A percentile compares a stretch with the other conserved stretches of the same genome.
Evolutionary conservation across 768 basidiomycete genomes (phyloP).

Genomic region (Brasilioporus rufonigricans): DNA sequence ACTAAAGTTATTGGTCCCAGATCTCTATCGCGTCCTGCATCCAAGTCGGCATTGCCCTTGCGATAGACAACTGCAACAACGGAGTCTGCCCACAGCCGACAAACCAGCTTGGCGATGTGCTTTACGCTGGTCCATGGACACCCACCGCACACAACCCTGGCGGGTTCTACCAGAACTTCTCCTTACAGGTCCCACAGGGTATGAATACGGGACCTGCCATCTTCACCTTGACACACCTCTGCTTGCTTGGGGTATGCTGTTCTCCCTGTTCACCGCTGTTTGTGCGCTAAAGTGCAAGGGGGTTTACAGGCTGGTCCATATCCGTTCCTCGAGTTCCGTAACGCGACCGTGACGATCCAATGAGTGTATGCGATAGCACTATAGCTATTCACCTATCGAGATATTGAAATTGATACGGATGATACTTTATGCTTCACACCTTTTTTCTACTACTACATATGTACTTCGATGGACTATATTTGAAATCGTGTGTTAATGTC

Average conservation of each 20-base stretch:
- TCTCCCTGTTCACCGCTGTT: not conserved
- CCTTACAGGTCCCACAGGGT: constrained; percentile 13
- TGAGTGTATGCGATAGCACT: too few relatives aligned
- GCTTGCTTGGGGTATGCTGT: constrained; percentile 28
- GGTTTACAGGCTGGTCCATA: constrained; percentile 20
- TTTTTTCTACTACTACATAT: too few relatives aligned
- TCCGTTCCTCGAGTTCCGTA: constrained; percentile 31
- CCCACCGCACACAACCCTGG: constrained; percentile 17
- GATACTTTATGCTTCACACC: too few relatives aligned
- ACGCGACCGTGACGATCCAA: constrained; percentile 17
- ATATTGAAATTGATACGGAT: too few relatives aligned
- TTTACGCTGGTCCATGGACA: constrained; percentile 30
- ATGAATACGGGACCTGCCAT: constrained; percentile 20
- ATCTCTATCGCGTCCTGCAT: constrained; percentile 14
- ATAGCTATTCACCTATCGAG: too few relatives aligned
- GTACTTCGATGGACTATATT: too few relatives aligned
- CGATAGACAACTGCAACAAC: constrained; percentile 18
- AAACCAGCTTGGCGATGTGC: constrained; percentile 21
- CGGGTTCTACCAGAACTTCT: constrained; percentile 31
- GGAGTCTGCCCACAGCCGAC: constrained; percentile 23
- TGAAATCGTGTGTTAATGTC: too few relatives aligned
- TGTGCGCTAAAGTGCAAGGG: not conserved
- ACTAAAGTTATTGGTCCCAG: constrained; percentile 4
- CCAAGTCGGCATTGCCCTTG: too few relatives aligned
- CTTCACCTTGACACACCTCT: constrained; percentile 30